Evolutionary conservation across 441 rosid genomes (phyloP).

Genomic region (Pelargonium citronellum): DNA sequence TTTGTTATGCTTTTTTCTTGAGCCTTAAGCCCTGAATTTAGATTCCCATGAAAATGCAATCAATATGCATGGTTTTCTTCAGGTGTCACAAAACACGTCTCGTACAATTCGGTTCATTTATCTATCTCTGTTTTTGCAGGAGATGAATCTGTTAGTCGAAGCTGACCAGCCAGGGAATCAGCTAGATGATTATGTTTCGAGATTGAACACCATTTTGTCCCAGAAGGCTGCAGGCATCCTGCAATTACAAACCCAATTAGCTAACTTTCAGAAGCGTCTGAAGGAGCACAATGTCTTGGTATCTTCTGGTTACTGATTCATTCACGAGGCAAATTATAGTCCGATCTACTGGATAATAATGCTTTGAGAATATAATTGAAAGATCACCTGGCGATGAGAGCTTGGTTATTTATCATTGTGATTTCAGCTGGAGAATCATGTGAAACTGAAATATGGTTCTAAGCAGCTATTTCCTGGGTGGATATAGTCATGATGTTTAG

Average conservation of each 20-base stretch:
- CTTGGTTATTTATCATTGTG: no score
- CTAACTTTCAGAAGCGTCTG: slow-evolving; percentile 70
- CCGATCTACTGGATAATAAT: not conserved
- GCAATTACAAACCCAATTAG: slow-evolving; percentile 50
- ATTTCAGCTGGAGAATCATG: no score
- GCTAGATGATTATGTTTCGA: slow-evolving; percentile 61
- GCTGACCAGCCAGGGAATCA: slow-evolving; percentile 86
- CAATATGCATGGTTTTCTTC: no score
- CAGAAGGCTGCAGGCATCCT: slow-evolving; percentile 57
- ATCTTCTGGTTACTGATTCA: slow-evolving; percentile 40
- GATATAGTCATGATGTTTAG: no score
- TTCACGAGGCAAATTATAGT: not conserved
- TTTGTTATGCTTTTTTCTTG: not conserved
- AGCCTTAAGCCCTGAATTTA: not conserved
- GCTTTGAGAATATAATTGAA: not conserved
- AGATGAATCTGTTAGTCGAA: slow-evolving; percentile 55
- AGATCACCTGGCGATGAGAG: no score
- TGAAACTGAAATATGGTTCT: no score
- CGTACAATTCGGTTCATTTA: not conserved
- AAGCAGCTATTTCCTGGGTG: no score
- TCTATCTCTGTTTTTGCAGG: slow-evolving; percentile 30
- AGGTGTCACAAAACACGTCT: not conserved
- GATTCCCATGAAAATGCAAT: not conserved
- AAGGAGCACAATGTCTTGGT: slow-evolving; percentile 69
- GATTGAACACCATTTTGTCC: slow-evolving; percentile 46